A percentile compares a stretch with the other conserved stretches of the same genome.
Evolutionary conservation across 805 yeast genomes (phyloP).

Genomic region (Cyberlindnera mississippiensis): DNA sequence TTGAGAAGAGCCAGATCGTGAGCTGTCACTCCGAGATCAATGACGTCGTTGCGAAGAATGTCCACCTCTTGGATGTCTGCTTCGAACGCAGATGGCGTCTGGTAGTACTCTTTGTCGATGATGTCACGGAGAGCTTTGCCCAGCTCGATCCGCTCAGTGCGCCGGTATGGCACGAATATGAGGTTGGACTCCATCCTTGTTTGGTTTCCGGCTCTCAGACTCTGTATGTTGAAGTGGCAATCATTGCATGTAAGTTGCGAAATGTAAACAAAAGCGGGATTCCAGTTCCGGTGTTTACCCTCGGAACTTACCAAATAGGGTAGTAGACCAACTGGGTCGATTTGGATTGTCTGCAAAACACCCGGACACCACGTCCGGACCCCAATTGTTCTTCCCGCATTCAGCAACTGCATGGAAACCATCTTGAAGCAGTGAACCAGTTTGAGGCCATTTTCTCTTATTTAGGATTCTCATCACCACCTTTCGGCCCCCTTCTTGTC

Average conservation of each 20-base stretch:
- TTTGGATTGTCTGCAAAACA: too few species aligned
- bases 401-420: too few species aligned
- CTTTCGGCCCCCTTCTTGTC: too few species aligned
- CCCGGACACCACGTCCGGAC: too few species aligned
- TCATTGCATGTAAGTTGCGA: not conserved
- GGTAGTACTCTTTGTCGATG: slow-evolving; percentile 46
- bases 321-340: too few species aligned
- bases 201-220: not conserved
- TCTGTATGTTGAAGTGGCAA: too few species aligned
- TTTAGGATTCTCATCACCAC: too few species aligned
- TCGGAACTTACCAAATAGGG: too few species aligned
- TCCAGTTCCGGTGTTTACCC: slow-evolving; percentile 3
- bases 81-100: slow-evolving; percentile 38
- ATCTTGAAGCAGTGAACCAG: too few species aligned
- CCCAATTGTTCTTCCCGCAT: too few species aligned
- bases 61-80: slow-evolving; percentile 41
- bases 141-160: slow-evolving; percentile 40
- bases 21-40: slow-evolving; percentile 33
- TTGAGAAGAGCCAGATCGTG: slow-evolving; percentile 36
- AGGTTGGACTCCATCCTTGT: slow-evolving; percentile 33
- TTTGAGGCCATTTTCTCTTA: too few species aligned
- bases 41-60: slow-evolving; percentile 39
- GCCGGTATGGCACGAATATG: slow-evolving; percentile 47
- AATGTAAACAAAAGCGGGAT: slow-evolving; percentile 6
- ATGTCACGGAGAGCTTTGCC: slow-evolving; percentile 36